Conservation (phyloP, 768 basidiomycete species). For the Tylopilus felleus region DNA sequence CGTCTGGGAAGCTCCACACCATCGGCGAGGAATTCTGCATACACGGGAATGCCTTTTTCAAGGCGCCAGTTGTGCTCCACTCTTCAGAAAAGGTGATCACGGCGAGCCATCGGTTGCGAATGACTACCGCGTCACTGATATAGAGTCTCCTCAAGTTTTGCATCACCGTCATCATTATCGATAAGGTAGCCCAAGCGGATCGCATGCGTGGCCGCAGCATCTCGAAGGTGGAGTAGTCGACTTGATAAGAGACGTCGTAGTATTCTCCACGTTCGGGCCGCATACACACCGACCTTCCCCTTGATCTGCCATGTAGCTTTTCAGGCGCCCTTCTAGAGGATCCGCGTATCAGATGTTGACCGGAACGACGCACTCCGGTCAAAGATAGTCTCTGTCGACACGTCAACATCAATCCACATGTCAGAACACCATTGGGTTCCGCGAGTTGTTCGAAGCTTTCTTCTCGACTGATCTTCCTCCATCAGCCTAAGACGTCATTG, state of each 20-base stretch:
- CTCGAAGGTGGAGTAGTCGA: background rate
- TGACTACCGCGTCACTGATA: background rate
- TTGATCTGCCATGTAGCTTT: background rate
- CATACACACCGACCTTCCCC: background rate
- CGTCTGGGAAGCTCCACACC: conserved; percentile 1
- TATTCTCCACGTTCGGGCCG: background rate
- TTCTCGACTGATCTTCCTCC: background rate
- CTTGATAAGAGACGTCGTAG: conserved; percentile 5
- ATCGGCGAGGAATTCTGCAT: background rate
- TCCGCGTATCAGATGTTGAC: background rate
- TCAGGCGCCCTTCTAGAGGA: background rate
- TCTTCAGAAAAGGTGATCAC: background rate
- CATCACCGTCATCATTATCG: background rate
- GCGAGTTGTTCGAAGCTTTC: background rate
- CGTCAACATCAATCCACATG: background rate
- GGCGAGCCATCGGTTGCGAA: background rate
- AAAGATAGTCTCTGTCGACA: background rate
- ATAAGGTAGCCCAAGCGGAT: conserved; percentile 2
- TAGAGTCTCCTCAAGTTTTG: background rate
- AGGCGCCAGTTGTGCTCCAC: background rate
- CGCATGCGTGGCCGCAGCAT: background rate
- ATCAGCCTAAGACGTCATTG: background rate
- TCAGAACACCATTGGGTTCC: background rate
- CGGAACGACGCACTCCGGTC: background rate
- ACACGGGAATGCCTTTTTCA: background rate